These are phyloP conservation scores for Alternaria atra DNA, from an alignment of 2,329 filamentous ascomycete genomes.

Conservation along the genomic window DNA sequence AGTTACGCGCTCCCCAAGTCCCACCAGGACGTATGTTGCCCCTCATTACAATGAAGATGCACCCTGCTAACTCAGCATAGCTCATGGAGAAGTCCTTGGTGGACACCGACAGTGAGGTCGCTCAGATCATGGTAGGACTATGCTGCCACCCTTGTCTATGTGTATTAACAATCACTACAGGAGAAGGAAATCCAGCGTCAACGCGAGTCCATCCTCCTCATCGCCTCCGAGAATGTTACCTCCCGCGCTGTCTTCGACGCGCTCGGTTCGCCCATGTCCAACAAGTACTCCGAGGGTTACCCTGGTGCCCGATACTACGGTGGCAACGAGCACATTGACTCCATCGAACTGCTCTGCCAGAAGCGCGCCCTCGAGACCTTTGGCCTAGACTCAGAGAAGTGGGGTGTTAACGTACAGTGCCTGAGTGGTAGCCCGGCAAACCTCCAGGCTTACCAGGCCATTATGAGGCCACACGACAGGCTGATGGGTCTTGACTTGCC, in stretches of 20 bases:
- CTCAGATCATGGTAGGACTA: constrained; percentile 88
- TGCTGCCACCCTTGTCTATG: neutral
- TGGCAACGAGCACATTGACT: constrained; percentile 95
- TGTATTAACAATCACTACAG: constrained; percentile 57
- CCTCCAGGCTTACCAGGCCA: constrained; percentile 95
- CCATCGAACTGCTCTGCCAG: constrained; percentile 89
- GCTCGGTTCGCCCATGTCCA: constrained; percentile 68
- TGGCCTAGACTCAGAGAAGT: constrained; percentile 81
- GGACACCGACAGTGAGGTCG: constrained; percentile 92
- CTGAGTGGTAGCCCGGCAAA: constrained; percentile 94
- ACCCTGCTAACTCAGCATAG: constrained; percentile 62
- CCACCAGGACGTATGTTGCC: constrained; percentile 69
- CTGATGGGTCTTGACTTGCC: constrained; percentile 97
- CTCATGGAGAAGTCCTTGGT: constrained; percentile 95
- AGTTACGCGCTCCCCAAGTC: constrained; percentile 71
- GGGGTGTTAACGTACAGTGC: constrained; percentile 94
- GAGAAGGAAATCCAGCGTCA: constrained; percentile 95
- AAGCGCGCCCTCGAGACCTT: constrained; percentile 89
- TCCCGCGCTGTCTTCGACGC: constrained; percentile 53
- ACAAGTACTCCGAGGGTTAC: constrained; percentile 99
- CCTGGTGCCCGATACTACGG: constrained; percentile 96
- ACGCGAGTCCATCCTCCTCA: constrained; percentile 88
- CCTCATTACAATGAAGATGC: constrained; percentile 26
- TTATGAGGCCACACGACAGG: constrained; percentile 94
- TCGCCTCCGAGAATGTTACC: constrained; percentile 53